These are phyloP conservation scores for Ambrosia artemisiifolia DNA, from an alignment of 129 eudicot genomes.

Conservation along the genomic window DNA sequence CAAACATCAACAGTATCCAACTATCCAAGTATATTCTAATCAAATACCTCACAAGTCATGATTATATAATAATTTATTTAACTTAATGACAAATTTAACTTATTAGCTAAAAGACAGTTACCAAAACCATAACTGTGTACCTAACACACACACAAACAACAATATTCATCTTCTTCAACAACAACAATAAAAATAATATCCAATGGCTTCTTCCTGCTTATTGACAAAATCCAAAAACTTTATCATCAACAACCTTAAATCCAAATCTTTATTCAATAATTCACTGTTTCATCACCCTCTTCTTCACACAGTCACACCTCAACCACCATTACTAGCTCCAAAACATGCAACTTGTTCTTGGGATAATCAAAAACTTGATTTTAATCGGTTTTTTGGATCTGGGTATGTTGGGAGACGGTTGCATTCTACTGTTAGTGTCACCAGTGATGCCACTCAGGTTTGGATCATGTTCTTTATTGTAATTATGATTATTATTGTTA, in stretches of 20 bases:
- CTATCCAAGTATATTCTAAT: no score
- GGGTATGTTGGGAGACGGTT: neutral
- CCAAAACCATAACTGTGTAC: neutral
- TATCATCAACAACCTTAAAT: conserved; percentile 13
- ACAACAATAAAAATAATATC: neutral
- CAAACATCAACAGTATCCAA: no score
- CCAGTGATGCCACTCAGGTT: conserved; percentile 19
- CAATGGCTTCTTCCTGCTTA: conserved; percentile 28
- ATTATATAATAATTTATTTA: no score
- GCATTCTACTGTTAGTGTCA: conserved; percentile 20
- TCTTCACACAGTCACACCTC: conserved; percentile 15
- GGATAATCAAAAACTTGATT: neutral
- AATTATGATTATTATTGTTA: neutral
- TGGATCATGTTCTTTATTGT: conserved; percentile 5
- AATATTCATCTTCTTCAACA: neutral
- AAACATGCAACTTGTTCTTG: conserved; percentile 4
- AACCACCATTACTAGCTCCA: neutral
- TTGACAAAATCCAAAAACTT: conserved; percentile 21
- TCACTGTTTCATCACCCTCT: neutral
- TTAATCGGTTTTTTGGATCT: neutral
- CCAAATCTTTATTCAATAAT: neutral
- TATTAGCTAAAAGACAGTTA: neutral
- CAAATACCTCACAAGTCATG: no score
- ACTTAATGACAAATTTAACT: neutral
- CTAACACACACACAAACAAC: neutral